phyloP scores from a whole-genome alignment of 129 eudicot species.

The Artemisia argyi region DNA sequence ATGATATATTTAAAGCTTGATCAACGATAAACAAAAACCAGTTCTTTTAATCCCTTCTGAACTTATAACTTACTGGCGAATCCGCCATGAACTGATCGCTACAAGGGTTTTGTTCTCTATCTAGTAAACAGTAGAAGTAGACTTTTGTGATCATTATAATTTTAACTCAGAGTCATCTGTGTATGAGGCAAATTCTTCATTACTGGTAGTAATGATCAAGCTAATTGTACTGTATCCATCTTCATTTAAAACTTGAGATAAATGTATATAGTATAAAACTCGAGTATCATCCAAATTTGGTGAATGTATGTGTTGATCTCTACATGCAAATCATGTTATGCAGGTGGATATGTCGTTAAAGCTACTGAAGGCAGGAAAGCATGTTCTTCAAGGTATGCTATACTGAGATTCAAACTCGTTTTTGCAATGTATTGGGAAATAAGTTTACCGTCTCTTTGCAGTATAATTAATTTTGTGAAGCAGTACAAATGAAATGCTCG shows the following conservation, averaged over 20 bases:
- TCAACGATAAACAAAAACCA: no score
- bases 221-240: not conserved
- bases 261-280: not conserved
- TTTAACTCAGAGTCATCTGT: not conserved
- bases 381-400: slow-evolving; percentile 79
- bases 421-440: not conserved
- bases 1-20: no score
- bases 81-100: no score
- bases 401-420: not conserved
- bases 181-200: not conserved
- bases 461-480: not conserved
- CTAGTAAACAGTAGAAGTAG: no score
- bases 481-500: not conserved
- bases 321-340: slow-evolving; percentile 27
- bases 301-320: not conserved
- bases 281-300: not conserved
- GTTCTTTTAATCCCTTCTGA: no score
- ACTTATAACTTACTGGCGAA: no score
- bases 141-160: no score
- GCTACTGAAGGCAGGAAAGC: slow-evolving; percentile 89
- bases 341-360: slow-evolving; percentile 82
- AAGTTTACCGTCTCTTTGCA: no score
- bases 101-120: no score
- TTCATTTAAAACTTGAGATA: not conserved
- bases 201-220: no score